Conservation (phyloP, 1,284 basidiomycete genomes). For the Austroboletus olivaceoglutinosus region DNA sequence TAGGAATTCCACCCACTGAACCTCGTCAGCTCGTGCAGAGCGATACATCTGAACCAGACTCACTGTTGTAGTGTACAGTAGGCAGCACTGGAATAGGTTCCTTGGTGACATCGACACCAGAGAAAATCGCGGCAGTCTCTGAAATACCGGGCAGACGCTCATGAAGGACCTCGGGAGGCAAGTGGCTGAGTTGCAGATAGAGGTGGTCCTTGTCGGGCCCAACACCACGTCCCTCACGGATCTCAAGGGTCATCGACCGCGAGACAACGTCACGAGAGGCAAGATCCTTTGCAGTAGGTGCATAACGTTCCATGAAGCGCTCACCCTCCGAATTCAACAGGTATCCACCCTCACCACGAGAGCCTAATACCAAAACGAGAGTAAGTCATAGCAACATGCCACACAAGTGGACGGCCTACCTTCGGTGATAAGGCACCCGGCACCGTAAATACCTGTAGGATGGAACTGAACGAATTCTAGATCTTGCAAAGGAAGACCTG, state of each 20-base stretch:
- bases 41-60: slow-evolving; percentile 27
- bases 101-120: slow-evolving; percentile 99
- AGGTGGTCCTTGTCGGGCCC: slow-evolving; percentile 99
- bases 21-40: slow-evolving; percentile 17
- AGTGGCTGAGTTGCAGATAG: slow-evolving; percentile 95
- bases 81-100: slow-evolving; percentile 97
- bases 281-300: slow-evolving; percentile 98
- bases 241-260: slow-evolving; percentile 98
- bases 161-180: slow-evolving; percentile 94
- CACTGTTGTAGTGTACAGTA: slow-evolving; percentile 95
- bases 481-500: slow-evolving; percentile 96
- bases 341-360: slow-evolving; percentile 99
- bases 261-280: slow-evolving; percentile 99
- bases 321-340: slow-evolving; percentile 98
- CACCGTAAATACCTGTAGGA: slow-evolving; percentile 99
- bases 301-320: slow-evolving; percentile 99
- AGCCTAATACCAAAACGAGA: slow-evolving; percentile 57
- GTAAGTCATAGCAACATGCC: slow-evolving; percentile 1
- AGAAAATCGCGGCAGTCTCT: slow-evolving; percentile 98
- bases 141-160: slow-evolving; percentile 99
- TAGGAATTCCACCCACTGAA: slow-evolving; percentile 98
- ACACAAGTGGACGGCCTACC: slow-evolving; percentile 44
- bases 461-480: slow-evolving; percentile 99
- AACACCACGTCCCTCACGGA: slow-evolving; percentile 98
- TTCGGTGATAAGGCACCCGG: slow-evolving; percentile 98